Conservation (phyloP, 1,284 basidiomycete genomes). For the Coniferiporia weirii region DNA sequence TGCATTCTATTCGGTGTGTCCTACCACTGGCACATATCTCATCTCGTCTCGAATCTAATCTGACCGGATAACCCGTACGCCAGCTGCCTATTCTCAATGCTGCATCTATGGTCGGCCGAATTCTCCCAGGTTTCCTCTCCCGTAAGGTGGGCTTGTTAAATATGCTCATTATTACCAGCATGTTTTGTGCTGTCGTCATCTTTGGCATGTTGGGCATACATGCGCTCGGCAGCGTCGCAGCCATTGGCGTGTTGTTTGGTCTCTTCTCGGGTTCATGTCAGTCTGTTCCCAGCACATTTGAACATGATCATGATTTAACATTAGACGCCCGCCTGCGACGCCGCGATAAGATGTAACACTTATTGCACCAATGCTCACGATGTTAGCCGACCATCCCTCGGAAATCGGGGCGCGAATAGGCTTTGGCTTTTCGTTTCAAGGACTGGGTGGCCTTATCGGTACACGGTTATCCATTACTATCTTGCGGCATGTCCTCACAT, state of each 20-base stretch:
- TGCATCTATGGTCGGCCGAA: conserved; percentile 3
- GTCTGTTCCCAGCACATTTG: conserved; percentile 1
- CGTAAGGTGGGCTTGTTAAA: conserved; percentile 4
- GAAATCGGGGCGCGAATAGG: conserved; percentile 42
- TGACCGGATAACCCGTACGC: background rate
- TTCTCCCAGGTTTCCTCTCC: conserved; percentile 6
- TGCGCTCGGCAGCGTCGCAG: conserved; percentile 9
- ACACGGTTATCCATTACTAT: background rate
- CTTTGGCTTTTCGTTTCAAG: conserved; percentile 26
- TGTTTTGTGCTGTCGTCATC: conserved; percentile 17
- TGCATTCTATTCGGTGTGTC: conserved; percentile 19
- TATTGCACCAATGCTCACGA: conserved; percentile 35
- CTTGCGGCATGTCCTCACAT: background rate
- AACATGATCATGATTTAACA: background rate
- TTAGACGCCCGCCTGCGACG: background rate
- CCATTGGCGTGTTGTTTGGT: conserved; percentile 19
- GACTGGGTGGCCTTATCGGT: conserved; percentile 1
- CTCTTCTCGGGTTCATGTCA: conserved; percentile 22
- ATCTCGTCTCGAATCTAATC: conserved; percentile 17
- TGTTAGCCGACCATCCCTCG: conserved; percentile 35
- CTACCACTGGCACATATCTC: background rate
- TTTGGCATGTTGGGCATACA: conserved; percentile 23
- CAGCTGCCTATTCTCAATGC: conserved; percentile 14
- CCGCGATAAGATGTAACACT: conserved; percentile 34
- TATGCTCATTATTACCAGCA: background rate